Percentiles rank a stretch among this genome's conserved stretches.
These are phyloP conservation scores for Nigrospora sphaerica DNA, from an alignment of 2,329 filamentous ascomycete species.

Conservation along the genomic window DNA sequence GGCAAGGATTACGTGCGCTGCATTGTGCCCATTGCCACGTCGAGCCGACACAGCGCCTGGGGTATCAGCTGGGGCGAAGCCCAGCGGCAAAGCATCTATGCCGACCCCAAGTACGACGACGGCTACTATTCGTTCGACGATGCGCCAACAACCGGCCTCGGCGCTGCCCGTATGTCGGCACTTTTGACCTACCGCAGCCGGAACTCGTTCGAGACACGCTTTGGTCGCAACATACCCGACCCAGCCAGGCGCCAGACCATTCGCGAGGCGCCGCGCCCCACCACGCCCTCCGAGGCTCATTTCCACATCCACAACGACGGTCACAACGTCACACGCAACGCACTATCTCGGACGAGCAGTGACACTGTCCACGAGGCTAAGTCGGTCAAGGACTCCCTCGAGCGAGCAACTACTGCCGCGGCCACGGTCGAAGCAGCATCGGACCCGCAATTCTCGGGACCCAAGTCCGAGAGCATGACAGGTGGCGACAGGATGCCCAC, in stretches of 20 bases:
- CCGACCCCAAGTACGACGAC: slow-evolving; percentile 96
- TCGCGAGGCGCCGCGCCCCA: slow-evolving; percentile 55
- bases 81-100: slow-evolving; percentile 90
- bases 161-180: slow-evolving; percentile 93
- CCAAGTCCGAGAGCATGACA: slow-evolving; percentile 42
- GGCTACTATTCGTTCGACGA: slow-evolving; percentile 89
- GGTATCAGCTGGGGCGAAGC: slow-evolving; percentile 88
- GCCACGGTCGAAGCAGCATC: slow-evolving; percentile 24
- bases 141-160: slow-evolving; percentile 78
- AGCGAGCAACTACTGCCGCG: slow-evolving; percentile 13
- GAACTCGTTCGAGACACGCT: slow-evolving; percentile 93
- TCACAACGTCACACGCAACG: slow-evolving; percentile 54
- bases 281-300: slow-evolving; percentile 62
- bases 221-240: slow-evolving; percentile 88
- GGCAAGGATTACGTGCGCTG: slow-evolving; percentile 77
- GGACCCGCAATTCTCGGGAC: slow-evolving; percentile 67
- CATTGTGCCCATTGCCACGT: slow-evolving; percentile 79
- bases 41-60: slow-evolving; percentile 80
- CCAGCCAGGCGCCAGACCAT: slow-evolving; percentile 78
- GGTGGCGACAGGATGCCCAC: slow-evolving; percentile 46
- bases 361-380: slow-evolving; percentile 13
- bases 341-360: slow-evolving; percentile 41
- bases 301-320: slow-evolving; percentile 81
- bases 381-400: slow-evolving; percentile 17
- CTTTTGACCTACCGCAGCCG: slow-evolving; percentile 92